These are phyloP conservation scores for Penicillium sp. DNA, from an alignment of 2,329 filamentous ascomycete genomes.

Conservation along the genomic window DNA sequence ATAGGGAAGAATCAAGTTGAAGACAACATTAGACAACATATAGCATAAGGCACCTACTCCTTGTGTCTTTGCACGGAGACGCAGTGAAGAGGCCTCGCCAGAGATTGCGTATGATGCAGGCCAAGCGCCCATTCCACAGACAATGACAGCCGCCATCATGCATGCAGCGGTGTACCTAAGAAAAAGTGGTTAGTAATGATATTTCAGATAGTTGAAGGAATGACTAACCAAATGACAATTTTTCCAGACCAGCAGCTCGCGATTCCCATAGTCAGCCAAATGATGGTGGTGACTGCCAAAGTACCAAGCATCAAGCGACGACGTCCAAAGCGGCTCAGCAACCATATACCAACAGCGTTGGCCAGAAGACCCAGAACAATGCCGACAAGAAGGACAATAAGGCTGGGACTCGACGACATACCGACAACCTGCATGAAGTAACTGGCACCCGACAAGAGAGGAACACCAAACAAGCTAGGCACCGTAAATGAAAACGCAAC, in stretches of 20 bases:
- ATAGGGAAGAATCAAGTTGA: conserved; percentile 52
- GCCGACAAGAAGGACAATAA: conserved; percentile 50
- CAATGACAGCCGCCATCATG: conserved; percentile 48
- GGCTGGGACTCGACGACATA: conserved; percentile 28
- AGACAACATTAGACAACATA: conserved; percentile 42
- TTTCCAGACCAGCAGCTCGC: conserved; percentile 45
- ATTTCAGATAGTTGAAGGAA: not conserved
- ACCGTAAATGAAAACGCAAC: conserved; percentile 44
- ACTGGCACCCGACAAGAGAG: conserved; percentile 45
- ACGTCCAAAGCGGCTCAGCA: conserved; percentile 43
- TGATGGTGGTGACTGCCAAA: conserved; percentile 28
- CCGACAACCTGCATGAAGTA: conserved; percentile 42
- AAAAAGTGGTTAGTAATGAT: not conserved
- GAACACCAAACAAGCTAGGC: conserved; percentile 49
- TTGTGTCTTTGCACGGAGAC: conserved; percentile 40
- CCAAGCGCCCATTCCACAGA: conserved; percentile 36
- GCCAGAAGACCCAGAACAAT: conserved; percentile 48
- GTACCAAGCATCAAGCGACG: conserved; percentile 33
- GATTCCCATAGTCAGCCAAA: conserved; percentile 52
- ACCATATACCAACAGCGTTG: conserved; percentile 48
- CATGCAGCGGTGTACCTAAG: conserved; percentile 44
- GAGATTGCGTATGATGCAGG: conserved; percentile 39
- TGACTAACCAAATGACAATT: conserved; percentile 40
- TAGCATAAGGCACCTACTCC: conserved; percentile 45
- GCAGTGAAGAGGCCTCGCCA: conserved; percentile 36